phyloP scores from a whole-genome alignment of 2,329 filamentous ascomycete genomes.

The Nemania diffusa region DNA sequence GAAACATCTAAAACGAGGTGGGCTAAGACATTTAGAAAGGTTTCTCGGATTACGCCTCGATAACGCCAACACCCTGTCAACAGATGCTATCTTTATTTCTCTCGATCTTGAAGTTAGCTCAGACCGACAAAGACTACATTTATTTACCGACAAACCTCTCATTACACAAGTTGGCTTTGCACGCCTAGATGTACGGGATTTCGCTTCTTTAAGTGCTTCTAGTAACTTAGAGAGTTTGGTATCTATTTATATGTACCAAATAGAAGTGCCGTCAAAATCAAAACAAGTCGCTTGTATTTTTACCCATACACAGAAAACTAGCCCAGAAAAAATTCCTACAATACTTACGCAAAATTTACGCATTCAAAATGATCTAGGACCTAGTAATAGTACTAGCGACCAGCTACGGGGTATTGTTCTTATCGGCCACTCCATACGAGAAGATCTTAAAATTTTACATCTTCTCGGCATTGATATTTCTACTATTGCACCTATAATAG shows the following conservation, averaged over 20 bases:
- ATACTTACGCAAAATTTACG: slow-evolving; percentile 17
- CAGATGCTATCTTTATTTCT: slow-evolving; percentile 14
- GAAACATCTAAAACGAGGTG: slow-evolving; percentile 15
- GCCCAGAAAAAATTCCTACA: slow-evolving; percentile 10
- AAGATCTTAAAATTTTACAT: slow-evolving; percentile 20
- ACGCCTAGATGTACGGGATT: slow-evolving; percentile 21
- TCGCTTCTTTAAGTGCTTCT: slow-evolving; percentile 10
- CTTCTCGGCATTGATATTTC: slow-evolving; percentile 23
- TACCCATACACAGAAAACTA: slow-evolving; percentile 8
- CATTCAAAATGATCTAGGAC: slow-evolving; percentile 12
- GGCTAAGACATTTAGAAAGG: slow-evolving; percentile 12
- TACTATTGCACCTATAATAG: slow-evolving; percentile 23
- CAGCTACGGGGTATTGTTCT: slow-evolving; percentile 22
- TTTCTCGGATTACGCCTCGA: slow-evolving; percentile 19
- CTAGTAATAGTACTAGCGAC: not conserved
- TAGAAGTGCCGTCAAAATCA: slow-evolving; percentile 5
- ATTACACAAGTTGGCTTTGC: slow-evolving; percentile 25
- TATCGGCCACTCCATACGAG: slow-evolving; percentile 22
- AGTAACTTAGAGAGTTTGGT: slow-evolving; percentile 12
- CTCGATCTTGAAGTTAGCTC: slow-evolving; percentile 21
- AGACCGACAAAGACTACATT: slow-evolving; percentile 13
- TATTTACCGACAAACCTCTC: slow-evolving; percentile 10
- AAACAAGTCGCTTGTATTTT: slow-evolving; percentile 21
- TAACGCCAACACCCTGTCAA: slow-evolving; percentile 5
- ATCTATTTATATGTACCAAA: slow-evolving; percentile 23